These are phyloP conservation scores for Aspergillus nanangensis DNA, from an alignment of 495 filamentous ascomycete genomes.

Conservation along the genomic window DNA sequence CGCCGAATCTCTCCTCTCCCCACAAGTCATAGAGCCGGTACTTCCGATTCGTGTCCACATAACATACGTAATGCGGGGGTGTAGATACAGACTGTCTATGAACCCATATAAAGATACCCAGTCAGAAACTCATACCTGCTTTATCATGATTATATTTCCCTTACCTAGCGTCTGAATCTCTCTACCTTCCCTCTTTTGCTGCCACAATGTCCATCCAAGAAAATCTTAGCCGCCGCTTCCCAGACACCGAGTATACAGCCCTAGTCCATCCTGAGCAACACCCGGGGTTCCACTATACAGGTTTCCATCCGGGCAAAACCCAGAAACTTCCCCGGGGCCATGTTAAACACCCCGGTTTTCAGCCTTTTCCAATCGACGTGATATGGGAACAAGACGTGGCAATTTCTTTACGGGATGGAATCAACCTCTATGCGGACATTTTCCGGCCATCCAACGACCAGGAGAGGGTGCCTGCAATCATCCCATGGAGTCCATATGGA, in stretches of 20 bases:
- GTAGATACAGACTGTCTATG: no score
- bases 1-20: no score
- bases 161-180: neutral
- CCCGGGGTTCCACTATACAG: neutral
- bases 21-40: no score
- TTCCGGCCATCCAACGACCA: conserved; percentile 16
- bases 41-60: no score
- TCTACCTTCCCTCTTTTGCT: neutral
- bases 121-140: no score
- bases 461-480: conserved; percentile 26
- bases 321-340: conserved; percentile 8
- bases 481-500: conserved; percentile 30
- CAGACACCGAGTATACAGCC: neutral
- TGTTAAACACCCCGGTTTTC: conserved; percentile 1
- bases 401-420: conserved; percentile 13
- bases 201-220: neutral
- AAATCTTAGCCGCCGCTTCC: no score
- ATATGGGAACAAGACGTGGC: conserved; percentile 9
- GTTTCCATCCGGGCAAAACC: conserved; percentile 1
- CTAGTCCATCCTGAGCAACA: neutral
- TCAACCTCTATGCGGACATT: conserved; percentile 22
- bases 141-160: no score
- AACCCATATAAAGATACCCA: no score
- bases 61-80: no score
- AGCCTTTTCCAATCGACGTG: conserved; percentile 5